Evolutionary conservation across 345 rosid species (phyloP).

Genomic region (Acer yangbiense): DNA sequence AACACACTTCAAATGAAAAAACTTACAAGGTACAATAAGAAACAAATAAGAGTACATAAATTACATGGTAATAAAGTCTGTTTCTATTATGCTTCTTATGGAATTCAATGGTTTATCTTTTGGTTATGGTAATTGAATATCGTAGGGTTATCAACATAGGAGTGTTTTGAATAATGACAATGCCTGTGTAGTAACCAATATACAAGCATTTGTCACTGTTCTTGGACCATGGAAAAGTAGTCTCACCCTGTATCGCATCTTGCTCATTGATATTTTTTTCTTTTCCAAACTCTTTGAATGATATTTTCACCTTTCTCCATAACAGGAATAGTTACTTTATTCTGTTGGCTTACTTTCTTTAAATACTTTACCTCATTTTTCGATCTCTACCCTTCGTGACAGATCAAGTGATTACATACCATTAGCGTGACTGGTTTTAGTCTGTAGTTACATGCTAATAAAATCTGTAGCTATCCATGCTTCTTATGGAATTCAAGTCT

Average conservation of each 20-base stretch:
- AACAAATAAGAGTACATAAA: background rate
- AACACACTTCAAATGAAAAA: background rate
- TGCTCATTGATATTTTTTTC: background rate
- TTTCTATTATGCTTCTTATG: background rate
- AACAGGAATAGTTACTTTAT: background rate
- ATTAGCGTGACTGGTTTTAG: no score
- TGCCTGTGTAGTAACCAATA: conserved; percentile 14
- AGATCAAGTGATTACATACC: background rate
- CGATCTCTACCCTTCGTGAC: background rate
- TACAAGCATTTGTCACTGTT: background rate
- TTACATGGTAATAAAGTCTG: background rate
- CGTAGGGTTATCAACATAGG: background rate
- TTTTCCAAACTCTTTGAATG: background rate
- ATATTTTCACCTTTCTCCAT: background rate
- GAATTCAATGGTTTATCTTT: background rate
- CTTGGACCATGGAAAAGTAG: conserved; percentile 9
- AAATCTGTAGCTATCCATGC: background rate
- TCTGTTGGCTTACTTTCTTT: background rate
- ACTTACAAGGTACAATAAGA: background rate
- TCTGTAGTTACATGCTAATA: background rate
- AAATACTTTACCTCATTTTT: background rate
- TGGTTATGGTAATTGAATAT: background rate
- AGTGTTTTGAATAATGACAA: background rate
- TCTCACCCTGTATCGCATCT: conserved; percentile 1
- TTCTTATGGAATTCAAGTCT: background rate